Conservation (phyloP, 1,139 yeast species). For the Hyphopichia fennica region DNA sequence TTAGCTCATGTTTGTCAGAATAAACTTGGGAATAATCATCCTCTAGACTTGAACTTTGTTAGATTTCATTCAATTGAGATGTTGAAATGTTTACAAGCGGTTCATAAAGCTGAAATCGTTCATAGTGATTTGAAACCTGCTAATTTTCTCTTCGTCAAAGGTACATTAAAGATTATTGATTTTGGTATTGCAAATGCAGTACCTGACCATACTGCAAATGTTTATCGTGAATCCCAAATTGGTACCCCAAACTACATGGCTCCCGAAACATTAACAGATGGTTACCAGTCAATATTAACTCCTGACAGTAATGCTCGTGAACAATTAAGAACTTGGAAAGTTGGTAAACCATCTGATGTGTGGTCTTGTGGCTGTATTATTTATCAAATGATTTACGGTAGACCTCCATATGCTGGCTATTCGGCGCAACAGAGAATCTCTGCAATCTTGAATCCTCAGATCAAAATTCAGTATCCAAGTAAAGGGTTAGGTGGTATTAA, state of each 20-base stretch:
- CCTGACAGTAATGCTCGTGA: conserved; percentile 13
- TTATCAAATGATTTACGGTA: conserved; percentile 93
- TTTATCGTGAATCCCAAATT: conserved; percentile 86
- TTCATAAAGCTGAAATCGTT: conserved; percentile 84
- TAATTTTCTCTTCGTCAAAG: conserved; percentile 84
- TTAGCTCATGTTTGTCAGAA: conserved; percentile 77
- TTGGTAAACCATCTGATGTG: conserved; percentile 93
- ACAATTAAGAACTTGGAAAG: conserved; percentile 63
- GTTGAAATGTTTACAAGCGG: conserved; percentile 81
- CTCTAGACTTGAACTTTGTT: conserved; percentile 76
- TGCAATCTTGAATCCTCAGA: conserved; percentile 86
- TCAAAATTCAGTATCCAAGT: conserved; percentile 69
- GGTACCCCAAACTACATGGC: conserved; percentile 99
- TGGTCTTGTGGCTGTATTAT: conserved; percentile 98
- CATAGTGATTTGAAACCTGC: conserved; percentile 97
- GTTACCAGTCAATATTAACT: conserved; percentile 31
- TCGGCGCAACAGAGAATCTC: conserved; percentile 76
- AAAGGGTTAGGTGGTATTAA: conserved; percentile 60
- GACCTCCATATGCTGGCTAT: conserved; percentile 84
- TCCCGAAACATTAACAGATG: conserved; percentile 85
- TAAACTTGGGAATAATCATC: conserved; percentile 41
- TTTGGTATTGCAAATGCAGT: conserved; percentile 96
- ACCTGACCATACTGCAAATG: conserved; percentile 88
- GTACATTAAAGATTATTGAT: conserved; percentile 83
- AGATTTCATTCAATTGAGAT: conserved; percentile 80